These are phyloP conservation scores for Epichloe gansuensis DNA, from an alignment of 2,329 filamentous ascomycete species.

Conservation along the genomic window DNA sequence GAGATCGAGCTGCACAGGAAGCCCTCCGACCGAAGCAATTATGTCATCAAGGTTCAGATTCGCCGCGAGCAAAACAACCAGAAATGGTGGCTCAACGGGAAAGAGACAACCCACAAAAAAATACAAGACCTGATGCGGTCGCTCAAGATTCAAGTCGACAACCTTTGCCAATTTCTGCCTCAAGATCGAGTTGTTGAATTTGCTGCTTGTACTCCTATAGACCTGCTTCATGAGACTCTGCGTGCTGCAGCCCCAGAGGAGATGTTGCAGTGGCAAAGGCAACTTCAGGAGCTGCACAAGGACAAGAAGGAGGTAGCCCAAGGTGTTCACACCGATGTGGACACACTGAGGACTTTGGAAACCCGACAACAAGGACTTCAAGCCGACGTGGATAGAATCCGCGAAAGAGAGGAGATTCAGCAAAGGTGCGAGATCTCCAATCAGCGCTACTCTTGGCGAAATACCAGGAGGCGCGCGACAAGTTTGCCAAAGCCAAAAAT, in stretches of 20 bases:
- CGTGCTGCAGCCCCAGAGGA: constrained; percentile 74
- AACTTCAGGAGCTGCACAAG: constrained; percentile 58
- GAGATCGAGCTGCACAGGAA: constrained; percentile 79
- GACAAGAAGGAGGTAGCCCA: constrained; percentile 52
- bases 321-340: constrained; percentile 45
- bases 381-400: constrained; percentile 71
- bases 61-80: constrained; percentile 70
- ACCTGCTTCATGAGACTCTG: constrained; percentile 75
- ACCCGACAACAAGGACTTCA: constrained; percentile 62
- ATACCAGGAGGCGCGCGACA: constrained; percentile 44
- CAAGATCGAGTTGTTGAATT: constrained; percentile 96
- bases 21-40: constrained; percentile 49
- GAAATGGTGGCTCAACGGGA: constrained; percentile 66
- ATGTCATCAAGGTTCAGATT: constrained; percentile 64
- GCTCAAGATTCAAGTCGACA: constrained; percentile 90
- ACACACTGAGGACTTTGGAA: constrained; percentile 55
- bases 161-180: constrained; percentile 91
- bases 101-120: constrained; percentile 45
- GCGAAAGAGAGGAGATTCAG: constrained; percentile 59
- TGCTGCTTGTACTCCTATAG: constrained; percentile 67
- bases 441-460: constrained; percentile 52
- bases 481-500: constrained; percentile 39
- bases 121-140: constrained; percentile 55
- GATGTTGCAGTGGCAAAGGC: constrained; percentile 66
- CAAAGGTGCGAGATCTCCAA: constrained; percentile 51